These are phyloP conservation scores for Allomyces macrogynus DNA, from an alignment of 192 early-diverging fungal genomes.

Conservation along the genomic window DNA sequence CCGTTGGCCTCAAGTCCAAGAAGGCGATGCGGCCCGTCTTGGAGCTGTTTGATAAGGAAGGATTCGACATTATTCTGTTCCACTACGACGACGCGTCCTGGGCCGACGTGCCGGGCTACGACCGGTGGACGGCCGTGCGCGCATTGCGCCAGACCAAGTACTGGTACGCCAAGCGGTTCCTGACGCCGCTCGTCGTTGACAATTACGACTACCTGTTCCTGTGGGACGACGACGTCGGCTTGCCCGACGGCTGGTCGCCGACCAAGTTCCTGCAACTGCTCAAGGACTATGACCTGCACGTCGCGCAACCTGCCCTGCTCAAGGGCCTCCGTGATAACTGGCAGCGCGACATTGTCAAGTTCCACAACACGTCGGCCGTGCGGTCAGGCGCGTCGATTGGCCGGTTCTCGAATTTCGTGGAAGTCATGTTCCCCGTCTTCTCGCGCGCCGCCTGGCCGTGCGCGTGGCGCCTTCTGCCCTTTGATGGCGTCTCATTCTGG, in stretches of 20 bases:
- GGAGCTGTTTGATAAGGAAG: neutral
- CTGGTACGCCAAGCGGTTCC: constrained; percentile 1
- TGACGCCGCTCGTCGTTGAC: neutral
- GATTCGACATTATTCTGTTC: neutral
- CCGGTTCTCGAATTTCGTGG: neutral
- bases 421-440: neutral
- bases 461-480: neutral
- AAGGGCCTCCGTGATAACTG: neutral
- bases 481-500: neutral
- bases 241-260: neutral
- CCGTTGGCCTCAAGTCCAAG: neutral
- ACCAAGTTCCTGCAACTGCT: neutral
- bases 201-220: neutral
- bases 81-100: neutral
- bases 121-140: neutral
- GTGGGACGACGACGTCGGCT: neutral
- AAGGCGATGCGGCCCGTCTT: neutral
- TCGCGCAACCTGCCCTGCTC: neutral
- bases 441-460: neutral
- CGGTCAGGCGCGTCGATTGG: neutral
- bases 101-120: neutral
- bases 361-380: neutral
- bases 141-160: neutral
- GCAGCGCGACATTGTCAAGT: neutral
- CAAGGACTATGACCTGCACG: neutral